Percentiles rank a stretch among this genome's conserved stretches.
These are phyloP conservation scores for Calonectria fujianensis DNA, from an alignment of 2,329 filamentous ascomycete genomes.

Conservation along the genomic window DNA sequence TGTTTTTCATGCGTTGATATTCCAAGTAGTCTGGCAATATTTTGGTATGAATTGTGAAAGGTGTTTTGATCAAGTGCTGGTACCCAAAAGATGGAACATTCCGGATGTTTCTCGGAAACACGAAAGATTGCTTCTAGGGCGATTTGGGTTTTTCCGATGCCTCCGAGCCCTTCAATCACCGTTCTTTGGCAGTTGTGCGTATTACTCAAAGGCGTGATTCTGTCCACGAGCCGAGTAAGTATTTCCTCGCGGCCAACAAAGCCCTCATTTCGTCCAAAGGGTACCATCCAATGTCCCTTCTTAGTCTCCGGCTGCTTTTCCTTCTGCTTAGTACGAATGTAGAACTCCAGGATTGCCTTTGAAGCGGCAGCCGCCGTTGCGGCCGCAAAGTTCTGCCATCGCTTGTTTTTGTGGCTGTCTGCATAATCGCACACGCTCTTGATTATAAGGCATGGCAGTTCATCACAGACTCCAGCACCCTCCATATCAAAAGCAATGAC, in stretches of 20 bases:
- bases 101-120: slow-evolving; percentile 48
- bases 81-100: slow-evolving; percentile 66
- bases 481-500: slow-evolving; percentile 18
- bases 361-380: neutral
- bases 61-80: slow-evolving; percentile 52
- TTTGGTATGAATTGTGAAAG: slow-evolving; percentile 60
- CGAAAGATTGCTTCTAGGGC: slow-evolving; percentile 60
- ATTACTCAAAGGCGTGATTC: neutral
- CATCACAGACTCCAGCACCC: neutral
- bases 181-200: slow-evolving; percentile 26
- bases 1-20: slow-evolving; percentile 56
- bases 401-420: slow-evolving; percentile 7
- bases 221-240: slow-evolving; percentile 34
- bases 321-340: neutral
- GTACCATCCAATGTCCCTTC: slow-evolving; percentile 39
- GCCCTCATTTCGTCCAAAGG: slow-evolving; percentile 52
- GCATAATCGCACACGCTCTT: slow-evolving; percentile 5
- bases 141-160: slow-evolving; percentile 63
- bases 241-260: slow-evolving; percentile 52
- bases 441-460: neutral
- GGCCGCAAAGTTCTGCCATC: slow-evolving; percentile 5
- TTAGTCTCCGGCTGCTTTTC: too few relatives aligned
- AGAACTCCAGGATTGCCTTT: neutral
- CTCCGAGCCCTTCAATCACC: slow-evolving; percentile 57
- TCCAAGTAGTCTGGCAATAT: slow-evolving; percentile 56